phyloP scores from a whole-genome alignment of 179 eudicot species.

The Silene coronaria region DNA sequence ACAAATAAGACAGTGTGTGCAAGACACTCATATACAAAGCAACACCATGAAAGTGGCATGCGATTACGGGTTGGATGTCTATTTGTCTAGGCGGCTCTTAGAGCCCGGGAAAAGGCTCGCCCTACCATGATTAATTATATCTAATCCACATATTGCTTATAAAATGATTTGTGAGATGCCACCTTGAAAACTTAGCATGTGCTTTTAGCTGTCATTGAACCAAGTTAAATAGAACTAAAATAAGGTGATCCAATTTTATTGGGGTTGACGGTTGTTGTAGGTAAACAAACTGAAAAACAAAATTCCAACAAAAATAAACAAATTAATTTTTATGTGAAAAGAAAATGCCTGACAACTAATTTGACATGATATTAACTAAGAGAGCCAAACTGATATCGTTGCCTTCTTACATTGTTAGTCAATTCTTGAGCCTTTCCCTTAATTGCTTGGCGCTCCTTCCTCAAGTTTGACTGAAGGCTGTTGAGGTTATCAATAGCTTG shows the following conservation, averaged over 20 bases:
- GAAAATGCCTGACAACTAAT: neutral
- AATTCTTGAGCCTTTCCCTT: slow-evolving; percentile 69
- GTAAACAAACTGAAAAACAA: neutral
- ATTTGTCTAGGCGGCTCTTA: no score
- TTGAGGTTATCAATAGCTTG: slow-evolving; percentile 59
- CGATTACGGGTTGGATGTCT: no score
- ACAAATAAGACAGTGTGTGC: no score
- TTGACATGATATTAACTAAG: slow-evolving; percentile 11
- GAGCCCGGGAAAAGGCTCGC: no score
- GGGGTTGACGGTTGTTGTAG: neutral
- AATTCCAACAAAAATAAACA: neutral
- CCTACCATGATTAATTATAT: no score
- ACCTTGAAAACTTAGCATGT: neutral
- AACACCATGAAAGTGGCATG: no score
- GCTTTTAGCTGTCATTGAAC: neutral
- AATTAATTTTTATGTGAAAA: neutral
- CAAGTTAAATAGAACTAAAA: neutral
- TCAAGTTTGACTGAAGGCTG: slow-evolving; percentile 58
- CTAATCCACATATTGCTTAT: neutral
- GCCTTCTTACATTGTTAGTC: slow-evolving; percentile 56
- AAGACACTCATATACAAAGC: no score
- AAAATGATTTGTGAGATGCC: neutral
- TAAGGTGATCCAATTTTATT: neutral
- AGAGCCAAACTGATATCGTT: neutral
- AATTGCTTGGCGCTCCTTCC: slow-evolving; percentile 44